Conservation (phyloP, 2,329 filamentous ascomycete genomes). For the Thermothelomyces thermophilus region DNA sequence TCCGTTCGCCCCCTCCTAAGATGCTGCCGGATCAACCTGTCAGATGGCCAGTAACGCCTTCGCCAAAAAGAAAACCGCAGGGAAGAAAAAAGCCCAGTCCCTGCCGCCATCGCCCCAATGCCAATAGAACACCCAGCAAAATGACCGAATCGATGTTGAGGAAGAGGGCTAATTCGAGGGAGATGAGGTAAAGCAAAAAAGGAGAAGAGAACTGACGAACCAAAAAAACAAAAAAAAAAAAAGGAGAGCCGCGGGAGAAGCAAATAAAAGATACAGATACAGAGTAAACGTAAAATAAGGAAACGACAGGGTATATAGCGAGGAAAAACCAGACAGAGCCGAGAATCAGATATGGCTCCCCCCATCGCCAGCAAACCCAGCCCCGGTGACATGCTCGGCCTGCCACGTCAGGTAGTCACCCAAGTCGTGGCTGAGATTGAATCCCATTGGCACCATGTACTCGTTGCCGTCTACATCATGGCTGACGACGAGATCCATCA, state of each 20-base stretch:
- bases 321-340: too few species aligned
- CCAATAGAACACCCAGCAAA: slow-evolving; percentile 1
- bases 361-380: slow-evolving; percentile 14
- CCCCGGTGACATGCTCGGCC: slow-evolving; percentile 41
- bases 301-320: too few species aligned
- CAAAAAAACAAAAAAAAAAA: background rate
- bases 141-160: background rate
- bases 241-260: background rate
- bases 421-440: slow-evolving; percentile 53
- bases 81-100: background rate
- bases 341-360: background rate
- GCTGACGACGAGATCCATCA: slow-evolving; percentile 41
- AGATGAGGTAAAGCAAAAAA: background rate
- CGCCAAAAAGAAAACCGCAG: background rate
- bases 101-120: background rate
- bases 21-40: slow-evolving; percentile 2
- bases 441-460: slow-evolving; percentile 50
- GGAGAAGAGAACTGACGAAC: background rate
- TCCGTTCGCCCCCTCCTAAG: background rate
- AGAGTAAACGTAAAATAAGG: background rate
- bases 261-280: background rate
- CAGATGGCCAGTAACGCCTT: slow-evolving; percentile 1
- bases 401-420: slow-evolving; percentile 55
- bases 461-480: slow-evolving; percentile 35
- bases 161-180: background rate